A percentile compares a stretch with the other conserved stretches of the same genome.
These are phyloP conservation scores for Naganishia albida DNA, from an alignment of 1,284 basidiomycete species.

Conservation along the genomic window DNA sequence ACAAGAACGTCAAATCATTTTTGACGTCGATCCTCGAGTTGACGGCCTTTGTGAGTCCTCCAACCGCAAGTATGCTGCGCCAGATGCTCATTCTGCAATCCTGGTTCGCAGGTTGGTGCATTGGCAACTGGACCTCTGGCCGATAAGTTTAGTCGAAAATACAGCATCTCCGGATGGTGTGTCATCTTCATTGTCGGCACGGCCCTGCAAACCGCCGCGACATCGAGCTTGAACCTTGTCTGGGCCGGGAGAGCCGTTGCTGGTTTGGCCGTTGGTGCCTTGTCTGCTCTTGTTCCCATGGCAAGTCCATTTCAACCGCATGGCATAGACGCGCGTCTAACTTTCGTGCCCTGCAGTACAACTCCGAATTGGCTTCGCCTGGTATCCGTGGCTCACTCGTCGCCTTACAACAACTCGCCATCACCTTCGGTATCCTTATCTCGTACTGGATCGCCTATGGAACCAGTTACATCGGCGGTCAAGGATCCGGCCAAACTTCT, in stretches of 20 bases:
- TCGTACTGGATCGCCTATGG: conserved; percentile 75
- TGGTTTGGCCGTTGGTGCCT: conserved; percentile 51
- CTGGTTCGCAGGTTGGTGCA: conserved; percentile 41
- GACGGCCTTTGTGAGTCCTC: conserved; percentile 9
- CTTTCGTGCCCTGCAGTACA: conserved; percentile 56
- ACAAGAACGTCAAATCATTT: conserved; percentile 24
- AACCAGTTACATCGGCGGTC: conserved; percentile 61
- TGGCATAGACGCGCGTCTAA: background rate
- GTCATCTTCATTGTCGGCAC: conserved; percentile 50
- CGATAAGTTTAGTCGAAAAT: conserved; percentile 49
- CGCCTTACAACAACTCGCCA: conserved; percentile 76
- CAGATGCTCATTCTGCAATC: background rate
- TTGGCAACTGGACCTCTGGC: conserved; percentile 49
- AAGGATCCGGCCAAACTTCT: conserved; percentile 50
- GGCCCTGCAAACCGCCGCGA: conserved; percentile 40
- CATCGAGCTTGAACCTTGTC: conserved; percentile 34
- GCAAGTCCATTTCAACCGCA: background rate
- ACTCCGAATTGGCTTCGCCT: conserved; percentile 72
- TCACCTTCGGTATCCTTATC: conserved; percentile 59
- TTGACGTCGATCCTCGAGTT: conserved; percentile 33
- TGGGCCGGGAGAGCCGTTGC: conserved; percentile 48
- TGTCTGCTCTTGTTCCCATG: conserved; percentile 53
- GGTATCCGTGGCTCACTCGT: conserved; percentile 80
- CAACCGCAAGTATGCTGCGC: background rate
- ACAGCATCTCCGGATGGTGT: conserved; percentile 50